A percentile compares a stretch with the other conserved stretches of the same genome.
These are phyloP conservation scores for Leucosporidium creatinivorum DNA, from an alignment of 768 basidiomycete genomes.

Conservation along the genomic window DNA sequence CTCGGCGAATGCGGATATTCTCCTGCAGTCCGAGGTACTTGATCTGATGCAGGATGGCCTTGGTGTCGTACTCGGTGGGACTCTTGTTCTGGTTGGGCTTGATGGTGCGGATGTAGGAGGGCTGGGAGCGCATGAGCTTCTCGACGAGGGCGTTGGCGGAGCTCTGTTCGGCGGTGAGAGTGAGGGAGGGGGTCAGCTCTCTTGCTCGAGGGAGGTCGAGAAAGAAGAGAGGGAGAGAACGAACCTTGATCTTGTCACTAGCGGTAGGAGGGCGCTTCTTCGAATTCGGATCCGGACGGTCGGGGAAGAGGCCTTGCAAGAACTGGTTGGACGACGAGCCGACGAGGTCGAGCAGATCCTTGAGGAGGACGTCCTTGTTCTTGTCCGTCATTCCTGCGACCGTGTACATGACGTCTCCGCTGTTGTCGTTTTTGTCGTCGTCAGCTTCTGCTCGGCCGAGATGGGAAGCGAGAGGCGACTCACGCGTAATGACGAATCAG, in stretches of 20 bases:
- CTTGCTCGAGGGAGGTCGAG: background rate
- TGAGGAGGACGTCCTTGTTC: conserved; percentile 95
- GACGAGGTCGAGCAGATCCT: conserved; percentile 86
- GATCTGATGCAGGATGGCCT: conserved; percentile 95
- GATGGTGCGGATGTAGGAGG: conserved; percentile 97
- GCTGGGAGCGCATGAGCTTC: conserved; percentile 94
- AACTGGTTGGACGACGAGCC: conserved; percentile 73
- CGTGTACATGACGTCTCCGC: conserved; percentile 95
- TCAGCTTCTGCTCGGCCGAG: too few relatives aligned
- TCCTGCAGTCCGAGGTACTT: conserved; percentile 98
- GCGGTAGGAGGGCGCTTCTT: conserved; percentile 98
- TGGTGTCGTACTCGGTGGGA: conserved; percentile 79
- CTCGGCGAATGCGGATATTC: conserved; percentile 93
- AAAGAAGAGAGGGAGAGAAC: background rate
- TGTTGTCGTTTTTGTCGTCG: background rate
- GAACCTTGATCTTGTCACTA: conserved; percentile 91
- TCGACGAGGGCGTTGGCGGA: conserved; percentile 96
- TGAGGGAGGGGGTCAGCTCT: conserved; percentile 6
- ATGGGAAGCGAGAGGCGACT: background rate
- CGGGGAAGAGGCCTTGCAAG: conserved; percentile 80
- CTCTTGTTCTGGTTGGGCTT: conserved; percentile 96
- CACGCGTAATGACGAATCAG: conserved; percentile 85
- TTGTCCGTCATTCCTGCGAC: conserved; percentile 98
- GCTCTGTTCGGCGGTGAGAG: conserved; percentile 45
- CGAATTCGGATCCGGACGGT: conserved; percentile 88